Base-by-base conservation (phyloP, 108 stramenopile species). In the Thalassiosira profunda region DNA sequence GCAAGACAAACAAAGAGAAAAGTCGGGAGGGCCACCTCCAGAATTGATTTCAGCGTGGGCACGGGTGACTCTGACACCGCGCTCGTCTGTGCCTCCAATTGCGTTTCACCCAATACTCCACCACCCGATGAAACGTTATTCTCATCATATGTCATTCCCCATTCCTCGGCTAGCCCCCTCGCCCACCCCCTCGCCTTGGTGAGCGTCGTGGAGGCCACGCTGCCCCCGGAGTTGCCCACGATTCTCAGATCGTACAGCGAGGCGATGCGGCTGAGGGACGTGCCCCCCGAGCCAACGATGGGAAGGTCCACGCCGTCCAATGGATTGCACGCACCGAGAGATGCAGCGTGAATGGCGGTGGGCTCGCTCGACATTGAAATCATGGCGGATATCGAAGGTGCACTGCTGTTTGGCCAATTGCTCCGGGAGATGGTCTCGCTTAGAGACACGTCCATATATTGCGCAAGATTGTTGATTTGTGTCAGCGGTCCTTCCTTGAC, bases 191-290 rank as follows among this genome's bases (percentile, higher is more conserved):
- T 60, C 0, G 89, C 89, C 59, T 84, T 62, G 21, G 90, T 86
- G 21, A 59, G 56, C 5, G 87, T 66, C 8, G 86, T 91, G 26
- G 85, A 86, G 9, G 86, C 85, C 10, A 91, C 87, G 3, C 80
- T 82, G 42, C 90, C 90, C 9, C 87, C 85, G 15, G 86, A 72
- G 54, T 88, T 88, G 8, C 90, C 90, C 17, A 85, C 72, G 37
- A 88, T 47, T 54, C 52, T 54, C 10, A 86, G 20, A 26, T 70
- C 72, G 30, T 82, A 68, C 20, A 29, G 25, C 10, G 72, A 56
- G 5, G 77, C 63, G 15, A 82, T 74, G 29, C 47, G 35, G n/a
- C 84, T 61, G 28, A 89, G 54, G 40, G 81, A 82, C 28, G 84
- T 78, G 26, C 89, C 89, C 5, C 89, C 89, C 11, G 79, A 87